phyloP scores from a whole-genome alignment of 2,329 filamentous ascomycete species.

The Lasiodiplodia hormozganensis region DNA sequence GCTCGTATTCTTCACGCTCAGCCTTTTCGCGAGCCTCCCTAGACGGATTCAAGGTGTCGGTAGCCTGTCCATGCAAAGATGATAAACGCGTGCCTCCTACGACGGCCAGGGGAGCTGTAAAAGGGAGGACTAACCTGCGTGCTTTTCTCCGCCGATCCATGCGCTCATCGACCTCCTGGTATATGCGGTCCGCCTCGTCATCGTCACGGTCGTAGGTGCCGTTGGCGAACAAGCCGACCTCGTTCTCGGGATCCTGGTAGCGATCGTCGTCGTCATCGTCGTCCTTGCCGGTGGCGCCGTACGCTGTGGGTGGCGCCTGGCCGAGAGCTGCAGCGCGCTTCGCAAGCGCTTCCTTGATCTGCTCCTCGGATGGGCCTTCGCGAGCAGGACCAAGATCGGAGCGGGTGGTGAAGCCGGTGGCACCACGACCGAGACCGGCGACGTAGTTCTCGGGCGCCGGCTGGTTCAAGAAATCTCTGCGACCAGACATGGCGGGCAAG shows the following conservation, averaged over 20 bases:
- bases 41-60: slow-evolving; percentile 55
- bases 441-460: slow-evolving; percentile 72
- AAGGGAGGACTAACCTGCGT: slow-evolving; percentile 74
- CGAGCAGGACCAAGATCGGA: slow-evolving; percentile 94
- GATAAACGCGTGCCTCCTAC: slow-evolving; percentile 38
- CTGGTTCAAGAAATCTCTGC: slow-evolving; percentile 88
- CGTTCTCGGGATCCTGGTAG: slow-evolving; percentile 96
- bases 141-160: slow-evolving; percentile 90
- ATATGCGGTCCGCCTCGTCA: slow-evolving; percentile 96
- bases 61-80: slow-evolving; percentile 38
- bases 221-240: slow-evolving; percentile 92
- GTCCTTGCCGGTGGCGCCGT: slow-evolving; percentile 72
- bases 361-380: slow-evolving; percentile 94
- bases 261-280: slow-evolving; percentile 79
- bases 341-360: slow-evolving; percentile 96
- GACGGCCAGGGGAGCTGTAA: slow-evolving; percentile 35
- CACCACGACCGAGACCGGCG: slow-evolving; percentile 94
- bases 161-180: slow-evolving; percentile 93
- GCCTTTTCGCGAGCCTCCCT: slow-evolving; percentile 94
- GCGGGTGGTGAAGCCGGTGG: slow-evolving; percentile 96
- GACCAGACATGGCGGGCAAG: slow-evolving; percentile 60
- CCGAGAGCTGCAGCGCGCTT: slow-evolving; percentile 88
- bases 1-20: slow-evolving; percentile 94
- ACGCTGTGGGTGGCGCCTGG: slow-evolving; percentile 73
- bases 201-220: slow-evolving; percentile 94